A percentile compares a stretch with the other conserved stretches of the same genome.
Evolutionary conservation across 208 protist species (phyloP).

Genomic region (Leptomonas seymouri): DNA sequence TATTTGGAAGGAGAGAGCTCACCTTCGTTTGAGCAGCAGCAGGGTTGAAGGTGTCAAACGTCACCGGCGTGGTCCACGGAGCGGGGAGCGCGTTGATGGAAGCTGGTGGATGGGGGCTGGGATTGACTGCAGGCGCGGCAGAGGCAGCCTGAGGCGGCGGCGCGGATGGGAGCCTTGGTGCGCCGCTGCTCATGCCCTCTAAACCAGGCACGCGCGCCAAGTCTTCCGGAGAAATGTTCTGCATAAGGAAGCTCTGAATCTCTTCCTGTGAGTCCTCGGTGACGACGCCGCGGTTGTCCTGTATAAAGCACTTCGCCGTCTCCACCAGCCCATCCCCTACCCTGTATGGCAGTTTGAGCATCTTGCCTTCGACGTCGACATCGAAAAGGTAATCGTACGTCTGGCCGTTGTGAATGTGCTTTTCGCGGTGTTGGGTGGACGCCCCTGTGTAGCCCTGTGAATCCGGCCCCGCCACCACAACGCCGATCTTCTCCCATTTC

Average conservation of each 20-base stretch:
- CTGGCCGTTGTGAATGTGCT: slow-evolving; percentile 82
- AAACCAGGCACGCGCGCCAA: slow-evolving; percentile 32
- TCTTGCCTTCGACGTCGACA: slow-evolving; percentile 85
- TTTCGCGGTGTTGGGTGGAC: slow-evolving; percentile 40
- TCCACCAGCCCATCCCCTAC: slow-evolving; percentile 82
- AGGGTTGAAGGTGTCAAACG: slow-evolving; percentile 59
- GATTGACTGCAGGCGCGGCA: background rate
- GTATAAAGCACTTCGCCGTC: slow-evolving; percentile 90
- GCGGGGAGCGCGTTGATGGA: slow-evolving; percentile 11
- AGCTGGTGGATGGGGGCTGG: background rate
- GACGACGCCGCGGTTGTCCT: slow-evolving; percentile 79
- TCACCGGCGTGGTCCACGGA: slow-evolving; percentile 20
- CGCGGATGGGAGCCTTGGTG: background rate
- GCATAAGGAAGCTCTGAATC: slow-evolving; percentile 93
- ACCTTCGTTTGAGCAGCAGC: slow-evolving; percentile 59
- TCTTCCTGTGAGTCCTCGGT: slow-evolving; percentile 88
- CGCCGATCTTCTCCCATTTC: slow-evolving; percentile 92
- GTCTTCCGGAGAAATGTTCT: slow-evolving; percentile 60
- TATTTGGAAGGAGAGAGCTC: slow-evolving; percentile 37
- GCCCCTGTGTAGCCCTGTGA: slow-evolving; percentile 35
- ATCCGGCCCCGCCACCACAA: slow-evolving; percentile 86
- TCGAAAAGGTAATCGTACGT: slow-evolving; percentile 96
- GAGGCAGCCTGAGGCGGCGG: background rate
- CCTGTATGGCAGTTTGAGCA: slow-evolving; percentile 94
- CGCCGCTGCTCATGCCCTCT: slow-evolving; percentile 14